Base-by-base conservation (phyloP, 2,329 filamentous ascomycete species). In the Ophiocordyceps camponoti-leonardi region DNA sequence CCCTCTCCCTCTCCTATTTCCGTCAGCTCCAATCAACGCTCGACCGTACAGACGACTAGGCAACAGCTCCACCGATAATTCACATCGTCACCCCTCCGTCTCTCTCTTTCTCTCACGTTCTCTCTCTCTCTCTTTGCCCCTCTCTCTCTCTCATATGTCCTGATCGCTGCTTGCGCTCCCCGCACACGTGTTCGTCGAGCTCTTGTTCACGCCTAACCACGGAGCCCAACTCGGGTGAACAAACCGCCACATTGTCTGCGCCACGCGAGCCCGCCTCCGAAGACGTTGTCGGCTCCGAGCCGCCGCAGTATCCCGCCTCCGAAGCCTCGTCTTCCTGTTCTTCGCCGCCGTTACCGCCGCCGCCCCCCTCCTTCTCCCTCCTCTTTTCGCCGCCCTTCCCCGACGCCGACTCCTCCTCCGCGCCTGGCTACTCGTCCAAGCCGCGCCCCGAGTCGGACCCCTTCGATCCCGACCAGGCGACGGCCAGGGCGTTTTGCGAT, bases 301-400 rank as follows among this genome's bases (percentile, higher is more conserved):
- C 76, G 51, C 76, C 77, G 44, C 70, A 70, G 56, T 80, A 80
- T 61, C 73, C 73, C 48, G 61, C 63, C 49, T 72, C 71, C 46
- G 73, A 77, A 59, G 64, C 71, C 33, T 73, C 70, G 45, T 65
- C 67, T 47, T 65, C 66, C 47, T 70, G 68, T 44, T 66, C 65
- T 40, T 74, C 73, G 46, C 76, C 75, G 49, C 70, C 76, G 30
- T 79, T 79, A 56, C 78, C 72, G 47, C 77, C 74, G 48, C 70
- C 79, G n/a, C n/a, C n/a, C n/a, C n/a, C n/a, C n/a, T n/a, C n/a
- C n/a, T n/a, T n/a, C 61, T 78, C 73, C 60, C 64, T 65, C 39
- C 64, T 63, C 8, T 8, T 26, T 8, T 26, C 8, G 4, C 8
- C 23, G 8, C 23, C 23, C 23, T 26, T 26, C 23, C 50, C 49